Evolutionary conservation across 176 grass and related monocot genomes (phyloP).

Genomic region (Chrysopogon serrulatus): DNA sequence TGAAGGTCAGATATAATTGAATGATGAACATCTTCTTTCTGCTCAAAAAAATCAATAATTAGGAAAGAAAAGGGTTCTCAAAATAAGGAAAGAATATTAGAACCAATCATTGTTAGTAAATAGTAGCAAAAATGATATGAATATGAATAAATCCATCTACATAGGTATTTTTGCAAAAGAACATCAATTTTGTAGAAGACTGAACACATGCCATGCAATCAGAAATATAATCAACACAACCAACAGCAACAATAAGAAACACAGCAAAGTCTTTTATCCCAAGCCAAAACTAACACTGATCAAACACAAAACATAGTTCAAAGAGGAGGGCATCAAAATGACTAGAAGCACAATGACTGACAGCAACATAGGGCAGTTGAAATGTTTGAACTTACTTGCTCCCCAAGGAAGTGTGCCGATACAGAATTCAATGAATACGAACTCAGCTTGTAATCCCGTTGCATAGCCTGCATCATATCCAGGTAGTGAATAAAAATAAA

Average conservation of each 20-base stretch:
- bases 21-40: slow-evolving; percentile 99
- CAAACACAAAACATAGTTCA: background rate
- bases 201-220: background rate
- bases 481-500: slow-evolving; percentile 25
- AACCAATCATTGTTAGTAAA: background rate
- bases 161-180: background rate
- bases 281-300: background rate
- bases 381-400: slow-evolving; percentile 73
- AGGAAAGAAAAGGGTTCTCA: slow-evolving; percentile 16
- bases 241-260: background rate
- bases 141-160: background rate
- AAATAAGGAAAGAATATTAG: background rate
- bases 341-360: background rate
- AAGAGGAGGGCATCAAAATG: slow-evolving; percentile 1
- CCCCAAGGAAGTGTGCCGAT: slow-evolving; percentile 92
- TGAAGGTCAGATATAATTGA: slow-evolving; percentile 99
- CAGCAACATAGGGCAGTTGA: slow-evolving; percentile 5
- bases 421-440: slow-evolving; percentile 99
- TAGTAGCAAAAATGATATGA: background rate
- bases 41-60: slow-evolving; percentile 20
- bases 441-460: slow-evolving; percentile 98
- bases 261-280: background rate
- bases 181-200: background rate
- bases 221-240: background rate
- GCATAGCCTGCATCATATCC: slow-evolving; percentile 64